Evolutionary conservation across 2,329 filamentous ascomycete species (phyloP), one percentile per base, ranked within the genome.

Genomic region (Hirsutella minnesotensis): DNA sequence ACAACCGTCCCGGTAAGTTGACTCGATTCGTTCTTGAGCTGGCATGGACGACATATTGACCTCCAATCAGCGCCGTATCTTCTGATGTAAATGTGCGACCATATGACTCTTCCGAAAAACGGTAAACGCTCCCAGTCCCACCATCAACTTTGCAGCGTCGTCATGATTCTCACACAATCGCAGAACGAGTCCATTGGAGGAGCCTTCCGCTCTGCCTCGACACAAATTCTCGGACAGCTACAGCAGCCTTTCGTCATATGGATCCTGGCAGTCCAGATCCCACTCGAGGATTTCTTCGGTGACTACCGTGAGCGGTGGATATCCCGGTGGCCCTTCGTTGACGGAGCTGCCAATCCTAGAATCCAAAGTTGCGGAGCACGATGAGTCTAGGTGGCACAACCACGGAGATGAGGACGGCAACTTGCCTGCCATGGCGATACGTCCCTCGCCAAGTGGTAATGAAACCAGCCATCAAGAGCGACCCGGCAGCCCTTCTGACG

Each of bases 271-370:
- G 1, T 72, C 69, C 1, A 57, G 60, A 13, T 60, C 63, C 1
- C 71, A 76, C 51, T 77, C 73, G 2, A 63, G 72, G 31, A 63
- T 73, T 40, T 75, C 73, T 2, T 77, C 73, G 1, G 61, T 69
- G 36, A 75, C 73, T 2, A 75, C 71, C 0, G 60, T 70, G 19
- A 66, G 67, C 40, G 66, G 66, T 9, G 55, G 61, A 8, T 61
- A 64, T 44, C 53, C 58, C 12, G 51, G 63, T 34, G 55, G 54
- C 13, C 51, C 58, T 9, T 54, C 61, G 5, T 47, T 61, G 18
- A 55, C 59, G 19, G 66, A 71, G 37, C 56, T 65, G 33, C 59
- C 62, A 5, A 52, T 56, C 4, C 50, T 63, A 16, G 66, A 69
- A 40, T 55, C 59, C 18, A 65, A 58, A 44, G 47, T 60, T 34